A percentile compares a stretch with the other conserved stretches of the same genome.
These are phyloP conservation scores for Wallacemonas sp. DNA, from an alignment of 208 protist species.

Conservation along the genomic window DNA sequence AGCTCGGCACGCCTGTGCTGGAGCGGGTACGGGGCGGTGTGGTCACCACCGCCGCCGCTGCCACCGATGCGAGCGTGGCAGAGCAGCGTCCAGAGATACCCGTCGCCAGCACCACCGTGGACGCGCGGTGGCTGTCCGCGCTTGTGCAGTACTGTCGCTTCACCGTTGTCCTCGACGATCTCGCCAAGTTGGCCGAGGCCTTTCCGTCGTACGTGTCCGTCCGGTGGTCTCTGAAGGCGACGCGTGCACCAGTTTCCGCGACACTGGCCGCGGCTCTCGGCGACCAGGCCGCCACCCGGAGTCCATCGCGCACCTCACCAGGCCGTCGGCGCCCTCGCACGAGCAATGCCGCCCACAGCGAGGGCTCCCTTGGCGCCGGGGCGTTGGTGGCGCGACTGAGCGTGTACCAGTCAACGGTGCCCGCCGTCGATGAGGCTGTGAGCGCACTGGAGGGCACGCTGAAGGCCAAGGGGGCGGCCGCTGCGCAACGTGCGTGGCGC, in stretches of 20 bases:
- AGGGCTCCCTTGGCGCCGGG: background rate
- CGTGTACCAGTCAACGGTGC: slow-evolving; percentile 22
- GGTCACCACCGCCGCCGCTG: too few relatives aligned
- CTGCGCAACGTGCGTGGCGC: slow-evolving; percentile 26
- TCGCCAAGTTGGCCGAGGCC: slow-evolving; percentile 54
- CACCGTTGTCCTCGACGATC: slow-evolving; percentile 56
- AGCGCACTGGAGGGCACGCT: slow-evolving; percentile 19
- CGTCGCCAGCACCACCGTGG: slow-evolving; percentile 23
- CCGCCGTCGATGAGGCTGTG: slow-evolving; percentile 41
- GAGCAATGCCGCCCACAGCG: background rate
- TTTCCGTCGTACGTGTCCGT: slow-evolving; percentile 59
- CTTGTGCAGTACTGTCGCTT: slow-evolving; percentile 59
- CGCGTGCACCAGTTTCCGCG: background rate
- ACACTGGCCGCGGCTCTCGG: background rate
- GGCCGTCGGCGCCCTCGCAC: background rate
- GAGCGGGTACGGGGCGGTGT: too few relatives aligned
- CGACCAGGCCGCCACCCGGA: background rate
- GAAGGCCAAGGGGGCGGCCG: slow-evolving; percentile 15
- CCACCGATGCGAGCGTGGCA: too few relatives aligned
- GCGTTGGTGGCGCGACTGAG: slow-evolving; percentile 4
- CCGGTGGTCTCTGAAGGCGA: slow-evolving; percentile 27
- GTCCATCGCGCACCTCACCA: too few relatives aligned
- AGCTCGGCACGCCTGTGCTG: slow-evolving; percentile 35
- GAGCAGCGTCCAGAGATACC: too few relatives aligned
- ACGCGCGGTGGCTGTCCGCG: slow-evolving; percentile 62